phyloP scores from a whole-genome alignment of 129 eudicot species.

The Centaurea solstitialis region DNA sequence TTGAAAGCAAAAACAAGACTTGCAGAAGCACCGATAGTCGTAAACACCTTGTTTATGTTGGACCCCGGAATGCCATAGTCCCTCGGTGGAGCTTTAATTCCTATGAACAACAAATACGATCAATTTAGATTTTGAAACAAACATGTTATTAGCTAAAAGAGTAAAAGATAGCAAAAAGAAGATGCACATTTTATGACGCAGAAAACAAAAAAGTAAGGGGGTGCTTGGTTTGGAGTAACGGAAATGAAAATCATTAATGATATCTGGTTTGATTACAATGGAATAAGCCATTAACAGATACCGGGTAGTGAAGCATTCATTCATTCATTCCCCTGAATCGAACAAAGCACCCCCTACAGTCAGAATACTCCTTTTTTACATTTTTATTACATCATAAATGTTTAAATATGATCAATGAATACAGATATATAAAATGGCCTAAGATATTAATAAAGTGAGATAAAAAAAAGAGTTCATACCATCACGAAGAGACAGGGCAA shows the following conservation, averaged over 20 bases:
- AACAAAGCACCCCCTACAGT: background rate
- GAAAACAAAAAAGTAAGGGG: background rate
- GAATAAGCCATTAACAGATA: background rate
- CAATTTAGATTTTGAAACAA: background rate
- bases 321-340: background rate
- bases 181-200: background rate
- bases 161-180: background rate
- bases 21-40: conserved; percentile 89
- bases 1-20: conserved; percentile 93
- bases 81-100: conserved; percentile 67
- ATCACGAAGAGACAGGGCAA: conserved; percentile 70
- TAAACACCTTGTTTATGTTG: conserved; percentile 51
- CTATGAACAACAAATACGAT: conserved; percentile 30
- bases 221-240: background rate
- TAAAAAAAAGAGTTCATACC: conserved; percentile 59
- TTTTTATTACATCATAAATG: background rate
- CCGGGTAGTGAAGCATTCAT: background rate
- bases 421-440: background rate
- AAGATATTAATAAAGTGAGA: background rate
- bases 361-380: background rate
- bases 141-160: background rate
- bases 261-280: too few relatives aligned
- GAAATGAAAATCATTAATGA: background rate
- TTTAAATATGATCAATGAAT: conserved; percentile 4
- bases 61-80: conserved; percentile 78